phyloP scores from a whole-genome alignment of 2,329 filamentous ascomycete genomes.

The Ceratocystis huliohia region DNA sequence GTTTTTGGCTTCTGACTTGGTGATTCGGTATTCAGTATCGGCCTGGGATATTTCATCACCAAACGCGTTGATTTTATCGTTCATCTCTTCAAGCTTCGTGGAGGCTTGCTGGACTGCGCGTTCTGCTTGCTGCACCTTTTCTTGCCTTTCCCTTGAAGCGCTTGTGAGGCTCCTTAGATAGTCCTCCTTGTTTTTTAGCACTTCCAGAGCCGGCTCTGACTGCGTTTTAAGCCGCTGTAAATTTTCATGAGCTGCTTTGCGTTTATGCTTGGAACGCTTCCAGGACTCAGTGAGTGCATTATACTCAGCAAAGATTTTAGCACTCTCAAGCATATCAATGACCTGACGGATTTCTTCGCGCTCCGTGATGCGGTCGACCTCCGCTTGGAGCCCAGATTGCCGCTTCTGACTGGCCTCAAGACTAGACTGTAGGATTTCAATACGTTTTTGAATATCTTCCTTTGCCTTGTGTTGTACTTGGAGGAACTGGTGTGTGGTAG shows the following conservation, averaged over 20 bases:
- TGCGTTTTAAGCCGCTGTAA: conserved; percentile 15
- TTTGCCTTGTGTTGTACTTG: conserved; percentile 52
- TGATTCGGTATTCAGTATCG: conserved; percentile 24
- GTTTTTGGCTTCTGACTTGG: conserved; percentile 18
- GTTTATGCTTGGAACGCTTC: conserved; percentile 35
- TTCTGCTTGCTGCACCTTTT: conserved; percentile 2
- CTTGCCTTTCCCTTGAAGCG: neutral
- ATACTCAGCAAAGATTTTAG: conserved; percentile 54
- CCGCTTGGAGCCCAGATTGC: conserved; percentile 61
- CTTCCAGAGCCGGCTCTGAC: conserved; percentile 15
- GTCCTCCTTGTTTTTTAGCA: conserved; percentile 19
- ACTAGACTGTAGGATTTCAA: conserved; percentile 32
- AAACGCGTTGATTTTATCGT: conserved; percentile 17
- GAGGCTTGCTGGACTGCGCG: conserved; percentile 2
- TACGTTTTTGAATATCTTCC: conserved; percentile 43
- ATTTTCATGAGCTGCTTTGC: conserved; percentile 28
- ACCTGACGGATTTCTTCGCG: conserved; percentile 38
- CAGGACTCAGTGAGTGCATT: conserved; percentile 32
- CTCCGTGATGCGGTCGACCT: conserved; percentile 73
- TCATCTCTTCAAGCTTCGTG: neutral
- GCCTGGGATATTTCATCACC: conserved; percentile 24
- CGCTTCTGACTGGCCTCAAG: conserved; percentile 53
- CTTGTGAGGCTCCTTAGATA: conserved; percentile 10
- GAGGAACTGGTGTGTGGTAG: conserved; percentile 62
- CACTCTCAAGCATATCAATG: conserved; percentile 47